Conservation (phyloP, 1,139 yeast genomes). For the Debaryomyces subglobosus region DNA sequence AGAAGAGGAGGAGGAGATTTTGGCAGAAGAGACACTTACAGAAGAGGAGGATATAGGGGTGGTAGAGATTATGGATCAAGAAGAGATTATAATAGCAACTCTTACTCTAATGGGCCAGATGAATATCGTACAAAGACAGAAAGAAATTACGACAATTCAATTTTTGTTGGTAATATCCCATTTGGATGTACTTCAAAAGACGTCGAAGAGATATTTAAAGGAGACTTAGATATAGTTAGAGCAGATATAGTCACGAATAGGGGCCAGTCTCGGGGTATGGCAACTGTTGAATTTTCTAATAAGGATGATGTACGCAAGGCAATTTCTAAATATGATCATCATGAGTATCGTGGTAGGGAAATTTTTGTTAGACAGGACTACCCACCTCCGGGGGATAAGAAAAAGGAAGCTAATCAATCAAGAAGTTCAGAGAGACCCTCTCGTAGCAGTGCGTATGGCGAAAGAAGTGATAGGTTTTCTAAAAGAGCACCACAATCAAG, state of each 20-base stretch:
- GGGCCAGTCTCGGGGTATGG: slow-evolving; percentile 90
- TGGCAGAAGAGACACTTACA: slow-evolving; percentile 28
- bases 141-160: slow-evolving; percentile 69
- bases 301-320: slow-evolving; percentile 75
- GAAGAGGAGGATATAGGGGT: slow-evolving; percentile 27
- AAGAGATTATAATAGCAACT: slow-evolving; percentile 24
- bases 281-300: slow-evolving; percentile 82
- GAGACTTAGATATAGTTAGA: slow-evolving; percentile 72
- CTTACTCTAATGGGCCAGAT: slow-evolving; percentile 28
- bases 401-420: slow-evolving; percentile 23
- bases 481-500: slow-evolving; percentile 18
- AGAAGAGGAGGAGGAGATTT: slow-evolving; percentile 24
- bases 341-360: slow-evolving; percentile 71
- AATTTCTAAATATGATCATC: slow-evolving; percentile 69
- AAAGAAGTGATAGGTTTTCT: slow-evolving; percentile 16
- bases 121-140: slow-evolving; percentile 48
- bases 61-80: slow-evolving; percentile 26
- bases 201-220: slow-evolving; percentile 58
- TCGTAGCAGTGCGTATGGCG: slow-evolving; percentile 15
- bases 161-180: slow-evolving; percentile 76
- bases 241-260: slow-evolving; percentile 86
- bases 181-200: slow-evolving; percentile 63
- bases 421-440: slow-evolving; percentile 14
- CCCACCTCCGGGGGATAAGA: slow-evolving; percentile 66
- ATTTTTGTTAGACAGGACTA: slow-evolving; percentile 89